Conservation (phyloP, 305 asterid species). For the Solanum aculeatissimum region DNA sequence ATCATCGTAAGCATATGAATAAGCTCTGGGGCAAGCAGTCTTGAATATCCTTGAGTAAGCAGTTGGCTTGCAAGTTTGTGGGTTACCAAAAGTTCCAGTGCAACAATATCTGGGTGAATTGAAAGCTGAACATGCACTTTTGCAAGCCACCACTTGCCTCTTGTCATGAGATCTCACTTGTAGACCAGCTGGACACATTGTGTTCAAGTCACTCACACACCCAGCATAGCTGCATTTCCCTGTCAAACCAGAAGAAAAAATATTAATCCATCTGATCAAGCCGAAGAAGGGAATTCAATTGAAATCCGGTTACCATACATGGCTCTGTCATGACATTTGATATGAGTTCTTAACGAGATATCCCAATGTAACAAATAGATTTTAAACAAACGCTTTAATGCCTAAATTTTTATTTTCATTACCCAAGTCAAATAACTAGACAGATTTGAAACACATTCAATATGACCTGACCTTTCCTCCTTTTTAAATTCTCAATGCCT, state of each 20-base stretch:
- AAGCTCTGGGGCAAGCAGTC: constrained; percentile 70
- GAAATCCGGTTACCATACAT: too few relatives aligned
- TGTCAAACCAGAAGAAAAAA: background rate
- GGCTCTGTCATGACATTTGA: too few relatives aligned
- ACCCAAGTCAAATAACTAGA: too few relatives aligned
- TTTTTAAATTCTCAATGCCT: too few relatives aligned
- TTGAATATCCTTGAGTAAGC: constrained; percentile 61
- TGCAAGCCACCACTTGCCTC: constrained; percentile 44
- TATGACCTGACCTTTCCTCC: too few relatives aligned
- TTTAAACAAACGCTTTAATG: too few relatives aligned
- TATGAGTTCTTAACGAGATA: too few relatives aligned
- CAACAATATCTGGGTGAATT: constrained; percentile 63
- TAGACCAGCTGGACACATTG: constrained; percentile 60
- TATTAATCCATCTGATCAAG: too few relatives aligned
- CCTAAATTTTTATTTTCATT: too few relatives aligned
- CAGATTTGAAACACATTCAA: too few relatives aligned
- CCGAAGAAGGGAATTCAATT: too few relatives aligned
- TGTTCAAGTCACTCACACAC: constrained; percentile 61
- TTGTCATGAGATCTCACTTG: constrained; percentile 38
- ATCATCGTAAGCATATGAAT: constrained; percentile 67
- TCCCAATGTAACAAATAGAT: too few relatives aligned
- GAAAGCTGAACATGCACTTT: constrained; percentile 62
- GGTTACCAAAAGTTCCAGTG: constrained; percentile 53
- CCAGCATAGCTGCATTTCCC: constrained; percentile 71
- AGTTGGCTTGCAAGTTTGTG: constrained; percentile 60